These are phyloP conservation scores for Fusarium veterinarium DNA, from an alignment of 2,329 filamentous ascomycete species.

Conservation along the genomic window DNA sequence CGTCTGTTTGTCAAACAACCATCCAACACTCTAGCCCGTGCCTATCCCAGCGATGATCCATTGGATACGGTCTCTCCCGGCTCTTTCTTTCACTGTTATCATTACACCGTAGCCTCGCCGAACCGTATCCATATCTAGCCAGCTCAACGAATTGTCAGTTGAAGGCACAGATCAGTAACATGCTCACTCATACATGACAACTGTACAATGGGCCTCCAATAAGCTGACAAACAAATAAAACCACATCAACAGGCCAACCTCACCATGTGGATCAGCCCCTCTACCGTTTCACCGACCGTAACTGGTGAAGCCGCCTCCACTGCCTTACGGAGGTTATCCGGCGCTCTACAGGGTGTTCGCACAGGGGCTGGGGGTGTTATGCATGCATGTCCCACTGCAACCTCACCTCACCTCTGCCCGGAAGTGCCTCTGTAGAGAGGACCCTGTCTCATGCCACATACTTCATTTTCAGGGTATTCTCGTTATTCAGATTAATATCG, in stretches of 20 bases:
- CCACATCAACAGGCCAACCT: background rate
- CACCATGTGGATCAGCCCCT: background rate
- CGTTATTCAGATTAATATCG: background rate
- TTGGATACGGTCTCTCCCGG: background rate
- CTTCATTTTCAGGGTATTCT: background rate
- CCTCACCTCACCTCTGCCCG: background rate
- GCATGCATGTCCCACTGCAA: conserved; percentile 11
- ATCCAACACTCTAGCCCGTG: background rate
- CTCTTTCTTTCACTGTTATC: background rate
- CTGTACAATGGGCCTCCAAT: background rate
- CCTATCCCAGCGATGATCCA: background rate
- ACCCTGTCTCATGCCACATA: conserved; percentile 1
- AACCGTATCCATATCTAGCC: background rate
- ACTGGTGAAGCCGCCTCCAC: conserved; percentile 4
- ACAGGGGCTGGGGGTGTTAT: background rate
- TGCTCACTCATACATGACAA: conserved; percentile 10
- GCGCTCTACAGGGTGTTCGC: conserved; percentile 20
- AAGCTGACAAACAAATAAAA: background rate
- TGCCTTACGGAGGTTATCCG: conserved; percentile 30
- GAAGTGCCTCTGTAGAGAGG: background rate
- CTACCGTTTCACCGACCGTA: conserved; percentile 31
- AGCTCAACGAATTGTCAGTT: background rate
- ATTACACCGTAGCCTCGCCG: background rate
- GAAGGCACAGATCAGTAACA: background rate
- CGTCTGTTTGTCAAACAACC: conserved; percentile 4